A percentile compares a stretch with the other conserved stretches of the same genome.
phyloP scores from a whole-genome alignment of 495 filamentous ascomycete species.

The Rhypophila decipiens region DNA sequence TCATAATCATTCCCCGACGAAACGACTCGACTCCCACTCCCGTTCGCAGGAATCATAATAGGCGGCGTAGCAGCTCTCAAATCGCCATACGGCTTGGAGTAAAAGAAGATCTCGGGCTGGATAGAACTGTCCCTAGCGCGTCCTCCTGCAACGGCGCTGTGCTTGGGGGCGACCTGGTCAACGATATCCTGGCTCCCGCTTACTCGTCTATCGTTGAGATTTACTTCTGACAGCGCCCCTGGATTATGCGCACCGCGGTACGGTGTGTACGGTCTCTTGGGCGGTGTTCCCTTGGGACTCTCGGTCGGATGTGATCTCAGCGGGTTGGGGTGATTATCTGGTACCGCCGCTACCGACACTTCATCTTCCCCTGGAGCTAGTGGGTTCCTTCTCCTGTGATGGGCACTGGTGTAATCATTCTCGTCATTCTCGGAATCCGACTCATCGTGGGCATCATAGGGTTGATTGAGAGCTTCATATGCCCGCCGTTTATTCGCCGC shows the following conservation, averaged over 20 bases:
- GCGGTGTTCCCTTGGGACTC: background rate
- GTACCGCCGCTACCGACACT: too few species aligned
- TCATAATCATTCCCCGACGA: conserved; percentile 58
- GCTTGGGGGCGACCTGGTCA: conserved; percentile 27
- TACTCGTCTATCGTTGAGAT: conserved; percentile 31
- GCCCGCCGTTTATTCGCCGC: conserved; percentile 26
- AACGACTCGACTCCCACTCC: conserved; percentile 26
- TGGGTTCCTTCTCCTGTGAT: conserved; percentile 8
- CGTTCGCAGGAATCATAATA: conserved; percentile 30
- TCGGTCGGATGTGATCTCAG: conserved; percentile 36
- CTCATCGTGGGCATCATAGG: conserved; percentile 33
- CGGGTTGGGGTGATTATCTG: conserved; percentile 37
- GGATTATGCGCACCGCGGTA: conserved; percentile 23
- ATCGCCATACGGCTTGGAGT: conserved; percentile 45
- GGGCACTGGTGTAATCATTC: conserved; percentile 8
- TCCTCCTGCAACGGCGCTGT: conserved; percentile 9
- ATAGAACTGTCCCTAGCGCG: conserved; percentile 35
- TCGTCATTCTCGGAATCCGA: conserved; percentile 31
- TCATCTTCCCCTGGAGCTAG: conserved; percentile 3
- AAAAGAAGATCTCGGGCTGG: conserved; percentile 49
- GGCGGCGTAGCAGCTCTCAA: conserved; percentile 42
- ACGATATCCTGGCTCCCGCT: conserved; percentile 25
- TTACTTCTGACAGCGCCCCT: conserved; percentile 36
- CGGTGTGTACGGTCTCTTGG: conserved; percentile 19
- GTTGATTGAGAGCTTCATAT: conserved; percentile 42